Base-by-base conservation (phyloP, 768 basidiomycete genomes). In the Inosperma sp. region DNA sequence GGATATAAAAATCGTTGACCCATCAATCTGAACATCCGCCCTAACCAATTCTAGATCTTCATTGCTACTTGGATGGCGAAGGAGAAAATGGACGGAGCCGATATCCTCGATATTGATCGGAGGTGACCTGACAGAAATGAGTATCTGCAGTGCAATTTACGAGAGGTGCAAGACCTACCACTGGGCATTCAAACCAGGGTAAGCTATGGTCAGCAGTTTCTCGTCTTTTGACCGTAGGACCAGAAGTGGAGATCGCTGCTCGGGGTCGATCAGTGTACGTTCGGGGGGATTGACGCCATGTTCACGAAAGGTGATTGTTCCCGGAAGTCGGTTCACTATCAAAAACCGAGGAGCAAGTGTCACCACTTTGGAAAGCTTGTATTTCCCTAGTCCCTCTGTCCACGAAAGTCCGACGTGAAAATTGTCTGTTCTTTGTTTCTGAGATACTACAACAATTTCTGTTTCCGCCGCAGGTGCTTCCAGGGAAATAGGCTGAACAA, bases 351-450 rank as follows among this genome's bases (percentile, higher is more conserved):
- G 96, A 7, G 88, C 76, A 30, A 98, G 71, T 0, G 89, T 94
- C 56, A 99, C 84, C 57, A 97, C 86, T 70, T 97, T 98, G 22
- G 86, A 87, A 27, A 98, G 72, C 63, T 97, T 97, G 67, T 97
- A 98, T 74, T 96, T 97, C 29, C 96, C 96, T n/a, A 85, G 72
- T 2, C 94, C 96, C 67, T 95, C 93, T 14, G 80, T 77, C 82
- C 94, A 98, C 4, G 93, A 94, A 31, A 99, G 59, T 2, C 95
- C 96, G 39, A 90, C 67, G 63, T 93, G 88, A 46, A 84, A 76
- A 62, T 85, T 82, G 40, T 88, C 82, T 2, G 76, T 69, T 55
- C 74, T 82, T 46, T 83, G 82, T 25, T 71, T 72, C 35, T 78
- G 69, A 7, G 86, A 83, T 2, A 82, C 74, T 34, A 93, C 76